Conservation (phyloP, 345 rosid genomes). For the Eutrema japonicum region DNA sequence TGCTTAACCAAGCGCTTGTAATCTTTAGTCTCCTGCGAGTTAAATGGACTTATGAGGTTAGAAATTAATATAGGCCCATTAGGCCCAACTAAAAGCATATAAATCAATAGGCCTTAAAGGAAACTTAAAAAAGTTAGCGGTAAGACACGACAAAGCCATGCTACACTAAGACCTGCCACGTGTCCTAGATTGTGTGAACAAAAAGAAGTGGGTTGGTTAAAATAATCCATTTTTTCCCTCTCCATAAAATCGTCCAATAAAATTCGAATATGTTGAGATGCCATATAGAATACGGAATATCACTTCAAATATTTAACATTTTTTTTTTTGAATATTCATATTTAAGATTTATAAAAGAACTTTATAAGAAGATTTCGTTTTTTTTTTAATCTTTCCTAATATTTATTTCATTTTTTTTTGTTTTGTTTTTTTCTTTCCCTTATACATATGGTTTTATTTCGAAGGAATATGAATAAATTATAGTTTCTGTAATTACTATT, state of each 20-base stretch:
- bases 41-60: not conserved
- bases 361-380: slow-evolving; percentile 1
- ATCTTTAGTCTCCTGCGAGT: slow-evolving; percentile 48
- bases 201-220: slow-evolving; percentile 37
- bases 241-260: slow-evolving; percentile 12
- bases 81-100: slow-evolving; percentile 7
- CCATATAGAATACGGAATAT: slow-evolving; percentile 20
- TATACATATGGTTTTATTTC: not conserved
- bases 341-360: not conserved
- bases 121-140: not conserved
- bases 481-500: not conserved
- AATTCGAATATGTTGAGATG: slow-evolving; percentile 29
- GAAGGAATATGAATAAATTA: not conserved
- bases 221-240: slow-evolving; percentile 1
- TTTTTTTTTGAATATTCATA: not conserved
- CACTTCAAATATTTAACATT: slow-evolving; percentile 11
- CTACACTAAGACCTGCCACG: slow-evolving; percentile 31
- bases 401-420: not conserved
- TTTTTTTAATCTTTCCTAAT: not conserved
- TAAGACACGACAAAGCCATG: slow-evolving; percentile 37
- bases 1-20: slow-evolving; percentile 59
- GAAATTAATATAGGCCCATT: slow-evolving; percentile 1
- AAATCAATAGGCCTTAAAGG: not conserved
- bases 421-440: not conserved
- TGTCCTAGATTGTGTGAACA: slow-evolving; percentile 33